phyloP scores from a whole-genome alignment of 164 flowering plant genomes.

The grape (Vitis vinifera) region DNA sequence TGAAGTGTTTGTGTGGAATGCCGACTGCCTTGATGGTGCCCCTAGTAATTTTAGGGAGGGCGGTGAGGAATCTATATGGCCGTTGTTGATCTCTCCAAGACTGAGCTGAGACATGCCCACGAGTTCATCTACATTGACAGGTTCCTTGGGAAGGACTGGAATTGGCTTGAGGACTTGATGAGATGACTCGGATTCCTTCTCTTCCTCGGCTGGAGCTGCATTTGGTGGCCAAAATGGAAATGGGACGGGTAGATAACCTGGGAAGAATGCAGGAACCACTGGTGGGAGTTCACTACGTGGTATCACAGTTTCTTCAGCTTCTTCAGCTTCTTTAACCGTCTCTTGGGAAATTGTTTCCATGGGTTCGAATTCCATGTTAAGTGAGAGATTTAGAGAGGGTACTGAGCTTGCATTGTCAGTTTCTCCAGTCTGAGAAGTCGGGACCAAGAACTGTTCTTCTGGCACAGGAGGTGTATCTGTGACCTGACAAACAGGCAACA shows the following conservation, averaged over 20 bases:
- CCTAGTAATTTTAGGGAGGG: constrained; percentile 55
- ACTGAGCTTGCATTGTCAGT: constrained; percentile 25
- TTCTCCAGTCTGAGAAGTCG: constrained; percentile 37
- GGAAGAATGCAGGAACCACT: constrained; percentile 45
- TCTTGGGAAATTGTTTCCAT: constrained; percentile 49
- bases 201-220: constrained; percentile 28
- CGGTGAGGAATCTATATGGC: constrained; percentile 40
- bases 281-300: constrained; percentile 24
- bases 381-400: constrained; percentile 58
- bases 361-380: constrained; percentile 44
- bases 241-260: constrained; percentile 55
- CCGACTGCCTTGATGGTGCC: constrained; percentile 74
- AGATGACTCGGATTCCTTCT: constrained; percentile 24
- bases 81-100: constrained; percentile 41
- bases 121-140: constrained; percentile 75
- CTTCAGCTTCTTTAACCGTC: constrained; percentile 25
- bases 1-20: constrained; percentile 67
- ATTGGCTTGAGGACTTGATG: constrained; percentile 69
- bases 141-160: constrained; percentile 61
- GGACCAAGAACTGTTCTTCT: constrained; percentile 42
- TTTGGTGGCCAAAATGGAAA: constrained; percentile 61
- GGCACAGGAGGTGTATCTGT: constrained; percentile 44
- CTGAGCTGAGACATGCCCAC: constrained; percentile 85
- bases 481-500: constrained; percentile 33
- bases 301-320: constrained; percentile 30